A percentile compares a stretch with the other conserved stretches of the same genome.
Evolutionary conservation across 1,284 basidiomycete genomes (phyloP).

Genomic region (Sporisorium sorghi): DNA sequence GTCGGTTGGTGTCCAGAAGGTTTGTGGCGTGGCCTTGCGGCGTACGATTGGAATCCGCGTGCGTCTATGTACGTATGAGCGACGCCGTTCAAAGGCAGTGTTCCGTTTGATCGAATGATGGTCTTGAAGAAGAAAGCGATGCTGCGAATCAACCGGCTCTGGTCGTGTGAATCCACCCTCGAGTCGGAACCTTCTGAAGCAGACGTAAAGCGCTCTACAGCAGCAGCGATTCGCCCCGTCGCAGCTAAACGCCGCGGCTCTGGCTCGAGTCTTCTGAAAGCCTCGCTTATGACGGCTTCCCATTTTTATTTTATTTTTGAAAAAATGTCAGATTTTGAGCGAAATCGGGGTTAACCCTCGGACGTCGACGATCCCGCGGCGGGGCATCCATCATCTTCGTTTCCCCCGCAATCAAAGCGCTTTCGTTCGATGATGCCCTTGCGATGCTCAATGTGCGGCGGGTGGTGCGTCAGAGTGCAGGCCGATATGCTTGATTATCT

Average conservation of each 20-base stretch:
- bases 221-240: neutral
- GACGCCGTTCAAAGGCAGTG: too few relatives aligned
- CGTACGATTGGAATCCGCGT: too few relatives aligned
- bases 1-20: too few relatives aligned
- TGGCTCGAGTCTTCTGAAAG: conserved; percentile 3
- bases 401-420: neutral
- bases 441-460: too few relatives aligned
- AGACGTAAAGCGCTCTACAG: too few relatives aligned
- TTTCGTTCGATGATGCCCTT: neutral
- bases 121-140: too few relatives aligned
- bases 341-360: conserved; percentile 4
- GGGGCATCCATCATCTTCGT: neutral
- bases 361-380: conserved; percentile 1
- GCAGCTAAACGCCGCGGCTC: neutral
- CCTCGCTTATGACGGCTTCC: neutral
- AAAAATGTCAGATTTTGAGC: neutral
- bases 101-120: too few relatives aligned
- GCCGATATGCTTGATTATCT: neutral
- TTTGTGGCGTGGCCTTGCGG: too few relatives aligned
- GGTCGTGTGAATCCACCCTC: too few relatives aligned
- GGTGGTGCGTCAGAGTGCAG: neutral
- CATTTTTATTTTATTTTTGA: neutral
- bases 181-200: too few relatives aligned
- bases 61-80: too few relatives aligned
- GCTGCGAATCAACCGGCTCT: too few relatives aligned